Percentiles rank a stretch among this genome's conserved stretches.
phyloP scores from a whole-genome alignment of 2,329 filamentous ascomycete genomes.

The Trichoderma oligosporum region DNA sequence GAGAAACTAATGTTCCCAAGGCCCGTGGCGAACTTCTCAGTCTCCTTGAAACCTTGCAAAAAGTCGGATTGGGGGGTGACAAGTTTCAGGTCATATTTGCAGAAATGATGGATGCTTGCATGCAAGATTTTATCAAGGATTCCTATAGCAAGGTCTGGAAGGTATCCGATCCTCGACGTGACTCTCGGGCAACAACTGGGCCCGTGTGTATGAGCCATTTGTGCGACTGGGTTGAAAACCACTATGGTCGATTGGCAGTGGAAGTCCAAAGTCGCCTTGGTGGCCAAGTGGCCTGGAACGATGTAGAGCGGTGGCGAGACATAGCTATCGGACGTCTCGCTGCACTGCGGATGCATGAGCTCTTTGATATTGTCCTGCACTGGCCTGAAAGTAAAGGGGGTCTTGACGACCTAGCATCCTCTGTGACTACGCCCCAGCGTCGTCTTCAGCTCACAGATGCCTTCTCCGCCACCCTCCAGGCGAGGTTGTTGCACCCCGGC shows the following conservation, averaged over 20 bases:
- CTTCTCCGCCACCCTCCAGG: constrained; percentile 63
- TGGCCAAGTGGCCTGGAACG: constrained; percentile 46
- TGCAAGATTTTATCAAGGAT: constrained; percentile 59
- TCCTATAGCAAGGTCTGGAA: constrained; percentile 63
- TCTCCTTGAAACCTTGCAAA: constrained; percentile 56
- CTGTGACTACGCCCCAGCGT: constrained; percentile 63
- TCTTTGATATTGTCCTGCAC: constrained; percentile 74
- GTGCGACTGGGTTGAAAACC: constrained; percentile 63
- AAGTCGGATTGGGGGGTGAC: constrained; percentile 66
- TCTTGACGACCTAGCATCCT: constrained; percentile 68
- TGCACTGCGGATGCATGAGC: constrained; percentile 62
- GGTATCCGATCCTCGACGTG: constrained; percentile 24
- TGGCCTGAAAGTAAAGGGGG: constrained; percentile 71
- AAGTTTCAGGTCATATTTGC: constrained; percentile 68
- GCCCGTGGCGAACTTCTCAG: constrained; percentile 51
- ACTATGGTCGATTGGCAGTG: constrained; percentile 61
- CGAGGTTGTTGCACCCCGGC: constrained; percentile 68
- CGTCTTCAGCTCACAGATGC: constrained; percentile 66
- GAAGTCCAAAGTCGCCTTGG: constrained; percentile 54
- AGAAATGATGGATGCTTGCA: constrained; percentile 63
- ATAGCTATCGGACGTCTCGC: constrained; percentile 67
- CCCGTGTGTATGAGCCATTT: constrained; percentile 58
- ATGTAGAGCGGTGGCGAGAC: constrained; percentile 67
- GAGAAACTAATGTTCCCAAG: constrained; percentile 27
- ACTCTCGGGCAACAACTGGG: constrained; percentile 26